Conservation (phyloP, 1,284 basidiomycete genomes). For the Thelephora terrestris region DNA sequence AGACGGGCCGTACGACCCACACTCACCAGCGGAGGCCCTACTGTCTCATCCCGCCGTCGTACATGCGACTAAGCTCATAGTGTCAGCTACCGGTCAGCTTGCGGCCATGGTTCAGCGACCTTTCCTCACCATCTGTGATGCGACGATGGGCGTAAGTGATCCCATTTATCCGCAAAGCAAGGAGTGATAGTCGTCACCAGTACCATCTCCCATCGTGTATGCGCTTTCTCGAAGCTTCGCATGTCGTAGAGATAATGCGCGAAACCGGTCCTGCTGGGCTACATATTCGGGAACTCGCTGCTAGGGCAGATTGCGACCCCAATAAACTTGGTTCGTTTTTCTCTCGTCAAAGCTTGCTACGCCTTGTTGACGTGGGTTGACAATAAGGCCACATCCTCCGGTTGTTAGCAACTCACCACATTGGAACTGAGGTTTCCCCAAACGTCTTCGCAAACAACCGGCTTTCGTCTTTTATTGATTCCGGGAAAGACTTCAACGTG, state of each 20-base stretch:
- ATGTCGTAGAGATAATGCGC: slow-evolving; percentile 55
- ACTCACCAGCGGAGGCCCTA: slow-evolving; percentile 39
- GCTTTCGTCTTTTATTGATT: slow-evolving; percentile 55
- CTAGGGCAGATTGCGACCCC: slow-evolving; percentile 30
- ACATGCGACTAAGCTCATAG: slow-evolving; percentile 48
- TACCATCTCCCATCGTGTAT: slow-evolving; percentile 64
- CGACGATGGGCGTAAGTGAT: slow-evolving; percentile 47
- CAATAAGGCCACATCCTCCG: slow-evolving; percentile 50
- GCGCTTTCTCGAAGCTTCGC: slow-evolving; percentile 55
- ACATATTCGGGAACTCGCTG: slow-evolving; percentile 46
- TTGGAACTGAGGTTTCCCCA: slow-evolving; percentile 50
- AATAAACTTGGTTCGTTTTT: slow-evolving; percentile 36
- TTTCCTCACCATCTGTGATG: slow-evolving; percentile 58
- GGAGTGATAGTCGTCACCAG: slow-evolving; percentile 23
- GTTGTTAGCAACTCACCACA: slow-evolving; percentile 62
- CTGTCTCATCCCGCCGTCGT: slow-evolving; percentile 47
- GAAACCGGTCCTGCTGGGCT: slow-evolving; percentile 47
- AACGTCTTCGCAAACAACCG: slow-evolving; percentile 62
- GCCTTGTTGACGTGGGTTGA: neutral
- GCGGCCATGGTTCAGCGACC: slow-evolving; percentile 51
- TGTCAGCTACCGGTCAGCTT: slow-evolving; percentile 59
- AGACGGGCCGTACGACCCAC: slow-evolving; percentile 36
- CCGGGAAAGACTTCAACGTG: slow-evolving; percentile 37
- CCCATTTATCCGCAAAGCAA: neutral
- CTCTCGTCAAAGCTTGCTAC: neutral